phyloP scores from a whole-genome alignment of 2,329 filamentous ascomycete species.

The Botryotinia globosa region DNA sequence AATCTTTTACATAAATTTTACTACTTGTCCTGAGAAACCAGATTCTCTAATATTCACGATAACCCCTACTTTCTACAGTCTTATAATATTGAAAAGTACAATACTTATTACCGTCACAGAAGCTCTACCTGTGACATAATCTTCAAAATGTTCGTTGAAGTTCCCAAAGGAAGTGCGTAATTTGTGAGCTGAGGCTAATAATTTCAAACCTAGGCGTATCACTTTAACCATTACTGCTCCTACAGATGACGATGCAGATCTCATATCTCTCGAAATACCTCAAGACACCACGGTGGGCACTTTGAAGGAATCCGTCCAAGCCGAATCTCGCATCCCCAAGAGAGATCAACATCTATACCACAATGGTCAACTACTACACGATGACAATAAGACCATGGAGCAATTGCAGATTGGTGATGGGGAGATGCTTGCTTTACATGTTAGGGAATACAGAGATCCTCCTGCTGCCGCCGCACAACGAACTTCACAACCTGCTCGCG shows the following conservation, averaged over 20 bases:
- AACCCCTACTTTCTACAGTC: neutral
- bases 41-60: neutral
- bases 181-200: slow-evolving; percentile 15
- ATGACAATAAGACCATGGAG: slow-evolving; percentile 77
- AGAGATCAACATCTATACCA: slow-evolving; percentile 81
- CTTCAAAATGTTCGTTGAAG: slow-evolving; percentile 15
- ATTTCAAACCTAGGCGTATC: slow-evolving; percentile 63
- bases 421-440: slow-evolving; percentile 88
- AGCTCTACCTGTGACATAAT: neutral
- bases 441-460: slow-evolving; percentile 56
- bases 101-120: neutral
- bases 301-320: slow-evolving; percentile 83
- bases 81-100: neutral
- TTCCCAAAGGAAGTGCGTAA: neutral
- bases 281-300: slow-evolving; percentile 79
- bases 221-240: slow-evolving; percentile 81
- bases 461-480: slow-evolving; percentile 41
- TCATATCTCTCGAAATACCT: slow-evolving; percentile 79
- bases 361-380: slow-evolving; percentile 77
- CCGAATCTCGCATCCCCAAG: slow-evolving; percentile 72
- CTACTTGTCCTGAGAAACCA: neutral
- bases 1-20: neutral
- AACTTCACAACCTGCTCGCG: slow-evolving; percentile 32
- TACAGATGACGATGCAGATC: slow-evolving; percentile 59
- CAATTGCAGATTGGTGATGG: slow-evolving; percentile 79